Conservation (phyloP, 129 eudicot genomes). For the Flaveria brownii region DNA sequence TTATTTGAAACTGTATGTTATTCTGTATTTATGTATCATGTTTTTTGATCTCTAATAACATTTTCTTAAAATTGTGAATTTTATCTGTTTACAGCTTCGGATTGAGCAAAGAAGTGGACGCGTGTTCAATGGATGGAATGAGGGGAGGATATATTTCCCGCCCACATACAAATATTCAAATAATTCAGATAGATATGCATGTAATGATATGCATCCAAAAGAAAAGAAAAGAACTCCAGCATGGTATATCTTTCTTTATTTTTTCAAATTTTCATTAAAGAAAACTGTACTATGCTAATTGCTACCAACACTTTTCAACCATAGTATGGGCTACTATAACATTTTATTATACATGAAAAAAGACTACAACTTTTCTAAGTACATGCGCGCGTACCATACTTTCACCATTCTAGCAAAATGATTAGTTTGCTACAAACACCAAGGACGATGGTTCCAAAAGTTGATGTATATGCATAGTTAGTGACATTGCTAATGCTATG, state of each 20-base stretch:
- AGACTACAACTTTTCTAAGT: background rate
- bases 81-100: slow-evolving; percentile 49
- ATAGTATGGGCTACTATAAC: background rate
- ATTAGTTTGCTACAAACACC: too few species aligned
- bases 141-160: slow-evolving; percentile 91
- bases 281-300: background rate
- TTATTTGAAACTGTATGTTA: background rate
- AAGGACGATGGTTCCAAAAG: too few species aligned
- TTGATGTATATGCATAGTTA: background rate
- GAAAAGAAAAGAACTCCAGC: slow-evolving; percentile 96
- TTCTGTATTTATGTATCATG: background rate
- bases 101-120: slow-evolving; percentile 78
- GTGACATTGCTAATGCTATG: background rate
- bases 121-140: slow-evolving; percentile 85
- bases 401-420: background rate
- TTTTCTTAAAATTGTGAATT: background rate
- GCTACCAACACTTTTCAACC: background rate
- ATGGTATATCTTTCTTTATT: slow-evolving; percentile 52
- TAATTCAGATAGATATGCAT: slow-evolving; percentile 92
- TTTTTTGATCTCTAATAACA: background rate
- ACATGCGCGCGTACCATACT: background rate
- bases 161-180: slow-evolving; percentile 93
- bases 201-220: slow-evolving; percentile 68
- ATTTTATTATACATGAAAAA: background rate
- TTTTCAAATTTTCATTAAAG: background rate